Base-by-base conservation (phyloP, 2,329 filamentous ascomycete genomes). In the Amauroascus niger region DNA sequence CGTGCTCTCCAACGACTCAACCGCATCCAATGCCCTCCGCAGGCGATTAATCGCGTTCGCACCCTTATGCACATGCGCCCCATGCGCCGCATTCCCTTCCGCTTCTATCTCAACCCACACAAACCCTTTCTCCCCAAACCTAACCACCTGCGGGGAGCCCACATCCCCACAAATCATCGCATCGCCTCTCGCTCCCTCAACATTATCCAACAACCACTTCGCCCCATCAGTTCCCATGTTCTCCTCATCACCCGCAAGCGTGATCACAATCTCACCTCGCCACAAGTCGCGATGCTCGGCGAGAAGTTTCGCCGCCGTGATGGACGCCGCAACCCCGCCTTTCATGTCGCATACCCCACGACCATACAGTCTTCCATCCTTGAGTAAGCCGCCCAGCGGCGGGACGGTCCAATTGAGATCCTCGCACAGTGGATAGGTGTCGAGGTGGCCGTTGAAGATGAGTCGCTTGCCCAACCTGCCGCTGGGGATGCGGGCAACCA, bases 81-180 rank as follows among this genome's bases (percentile, higher is more conserved):
- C 52, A 40, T 57, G 55, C n/a, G 52, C 55, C 39, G 52, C 45
- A 13, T n/a, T 9, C 2, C 55, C 55, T 35, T 35, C 30, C 13
- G 55, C 55, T 33, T 57, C 55, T 2, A 57, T 32, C 13, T 39
- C 47, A 26, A 57, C n/a, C 55, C 55, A 57, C 33, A 57, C 48
- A 46, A 55, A 49, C 8, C 55, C 55, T 13, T 57, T 57, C 20
- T 57, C 55, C n/a, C 52, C 55, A 41, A 57, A 57, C 9, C 55
- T 35, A 24, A 57, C 37, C 26, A 57, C 41, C 16, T 48, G 39
- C 18, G 55, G 52, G 20, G 40, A 44, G 13, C 52, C 52, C 2
- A 41, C 55, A 49, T 57, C 55, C 11, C 52, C 52, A 18, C 55
- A 57, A 11, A 57, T 46, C 52, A 57, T 49, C 16, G 45, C 55